These are phyloP conservation scores for Acanthamoeba divionensis DNA, from an alignment of 208 protist genomes.

Conservation along the genomic window DNA sequence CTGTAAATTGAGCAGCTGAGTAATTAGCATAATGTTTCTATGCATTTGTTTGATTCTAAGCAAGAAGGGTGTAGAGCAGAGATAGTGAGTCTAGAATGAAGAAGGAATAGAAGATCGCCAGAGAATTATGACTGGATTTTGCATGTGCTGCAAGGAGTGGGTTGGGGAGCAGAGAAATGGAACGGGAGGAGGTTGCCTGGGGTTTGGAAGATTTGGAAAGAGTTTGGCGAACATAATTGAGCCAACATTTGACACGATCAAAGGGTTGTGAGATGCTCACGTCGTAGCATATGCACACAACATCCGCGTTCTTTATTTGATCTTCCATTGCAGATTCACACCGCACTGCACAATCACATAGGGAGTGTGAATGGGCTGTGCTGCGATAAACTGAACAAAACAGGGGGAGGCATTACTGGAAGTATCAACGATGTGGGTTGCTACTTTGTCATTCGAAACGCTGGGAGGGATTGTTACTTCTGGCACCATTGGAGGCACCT, in stretches of 20 bases:
- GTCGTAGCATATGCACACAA: conserved; percentile 28
- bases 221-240: not conserved
- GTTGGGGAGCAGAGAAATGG: not conserved
- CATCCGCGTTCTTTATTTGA: not conserved
- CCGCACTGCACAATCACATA: not conserved
- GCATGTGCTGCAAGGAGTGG: not conserved
- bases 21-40: no score
- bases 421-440: conserved; percentile 49
- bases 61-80: no score
- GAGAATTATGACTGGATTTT: no score
- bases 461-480: conserved; percentile 32
- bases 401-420: not conserved
- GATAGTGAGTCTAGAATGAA: no score
- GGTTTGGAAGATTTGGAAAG: not conserved
- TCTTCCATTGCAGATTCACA: conserved; percentile 16
- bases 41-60: no score
- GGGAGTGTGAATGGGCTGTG: not conserved
- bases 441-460: not conserved
- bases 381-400: not conserved
- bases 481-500: conserved; percentile 25
- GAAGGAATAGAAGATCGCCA: no score
- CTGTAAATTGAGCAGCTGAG: no score
- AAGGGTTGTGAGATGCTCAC: not conserved
- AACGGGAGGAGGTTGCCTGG: not conserved
- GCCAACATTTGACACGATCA: not conserved